Percentiles rank a stretch among this genome's conserved stretches.
Conservation (phyloP, 2,329 filamentous ascomycete species). For the Stachybotrys chlorohalonatus region DNA sequence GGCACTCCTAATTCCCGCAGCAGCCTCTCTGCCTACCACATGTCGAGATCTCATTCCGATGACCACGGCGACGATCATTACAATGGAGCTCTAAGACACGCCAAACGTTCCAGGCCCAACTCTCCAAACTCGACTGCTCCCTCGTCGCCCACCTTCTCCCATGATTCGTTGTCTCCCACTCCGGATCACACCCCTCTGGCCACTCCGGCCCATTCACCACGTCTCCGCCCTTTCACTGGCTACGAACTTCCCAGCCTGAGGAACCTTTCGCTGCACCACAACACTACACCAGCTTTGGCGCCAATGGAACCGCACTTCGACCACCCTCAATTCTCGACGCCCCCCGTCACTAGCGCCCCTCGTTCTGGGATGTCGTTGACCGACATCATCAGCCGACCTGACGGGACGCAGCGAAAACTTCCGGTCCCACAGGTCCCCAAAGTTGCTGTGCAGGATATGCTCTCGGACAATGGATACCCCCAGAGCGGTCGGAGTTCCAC, state of each 20-base stretch:
- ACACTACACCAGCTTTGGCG: constrained; percentile 45
- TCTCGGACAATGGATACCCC: constrained; percentile 59
- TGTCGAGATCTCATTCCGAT: constrained; percentile 81
- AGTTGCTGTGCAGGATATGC: constrained; percentile 76
- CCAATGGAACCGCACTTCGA: constrained; percentile 51
- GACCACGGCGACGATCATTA: constrained; percentile 73
- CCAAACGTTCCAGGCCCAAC: constrained; percentile 85
- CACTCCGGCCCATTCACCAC: constrained; percentile 89
- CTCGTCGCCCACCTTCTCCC: constrained; percentile 91
- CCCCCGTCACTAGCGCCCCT: constrained; percentile 36
- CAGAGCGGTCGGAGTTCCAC: constrained; percentile 70
- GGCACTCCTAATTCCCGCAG: constrained; percentile 35
- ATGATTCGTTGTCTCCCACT: constrained; percentile 90
- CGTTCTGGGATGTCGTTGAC: constrained; percentile 70
- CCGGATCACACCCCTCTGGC: constrained; percentile 98
- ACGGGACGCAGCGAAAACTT: constrained; percentile 81
- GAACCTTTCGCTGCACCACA: constrained; percentile 44
- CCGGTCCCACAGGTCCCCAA: constrained; percentile 88
- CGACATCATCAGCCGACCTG: constrained; percentile 85
- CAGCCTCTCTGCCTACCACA: constrained; percentile 80
- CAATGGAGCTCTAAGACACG: constrained; percentile 54
- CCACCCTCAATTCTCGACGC: constrained; percentile 28
- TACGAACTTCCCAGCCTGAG: constrained; percentile 80
- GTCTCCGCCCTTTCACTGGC: constrained; percentile 71
- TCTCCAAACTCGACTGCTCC: constrained; percentile 94